Evolutionary conservation across 768 basidiomycete species (phyloP), one percentile per base, ranked within the genome.

Genomic region (Ramaria rubella): DNA sequence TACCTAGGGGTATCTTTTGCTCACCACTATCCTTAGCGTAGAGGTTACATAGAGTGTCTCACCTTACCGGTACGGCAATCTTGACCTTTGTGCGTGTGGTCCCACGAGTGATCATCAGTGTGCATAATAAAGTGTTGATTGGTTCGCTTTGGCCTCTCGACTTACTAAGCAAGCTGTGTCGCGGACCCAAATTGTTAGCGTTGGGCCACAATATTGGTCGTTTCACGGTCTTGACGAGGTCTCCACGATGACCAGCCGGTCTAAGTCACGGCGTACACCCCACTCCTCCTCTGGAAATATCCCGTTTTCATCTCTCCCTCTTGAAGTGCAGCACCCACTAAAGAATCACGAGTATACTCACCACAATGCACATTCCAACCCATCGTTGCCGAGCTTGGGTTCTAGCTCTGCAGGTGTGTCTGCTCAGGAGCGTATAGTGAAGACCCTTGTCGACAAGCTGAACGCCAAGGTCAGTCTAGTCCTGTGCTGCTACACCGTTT

Each of bases 351-450:
- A 55, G 29, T 45, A 55, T 21, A 33, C 43, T 44, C 6, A 46
- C 17, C 43, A n/a, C 45, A 44, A 23, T 21, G 23, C 58, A 21
- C 60, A 64, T 40, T 60, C 62, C 33, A 55, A 61, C 57, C 55
- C 56, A 54, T 46, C 40, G 52, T 21, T 57, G 36, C 59, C 21
- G 55, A 59, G 46, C 43, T 57, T 59, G 61, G 75, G 75, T 64
- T 69, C 72, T 17, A 63, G 64, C 29, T 67, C 69, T 14, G 64
- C 78, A 7, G 81, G 81, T 1, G 60, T 55, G 19, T 57, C 63
- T n/a, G 85, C 86, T 1, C 87, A 94, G 66, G 86, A 90, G 72
- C 90, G 85, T 75, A 81, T 90, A 52, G 83, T 94, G 31, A 80
- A 84, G 60, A 84, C 83, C 7, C 73, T 94, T 60, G 88, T 94